Evolutionary conservation across 495 filamentous ascomycete species (phyloP).

Genomic region (Aspergillus bridgeri): DNA sequence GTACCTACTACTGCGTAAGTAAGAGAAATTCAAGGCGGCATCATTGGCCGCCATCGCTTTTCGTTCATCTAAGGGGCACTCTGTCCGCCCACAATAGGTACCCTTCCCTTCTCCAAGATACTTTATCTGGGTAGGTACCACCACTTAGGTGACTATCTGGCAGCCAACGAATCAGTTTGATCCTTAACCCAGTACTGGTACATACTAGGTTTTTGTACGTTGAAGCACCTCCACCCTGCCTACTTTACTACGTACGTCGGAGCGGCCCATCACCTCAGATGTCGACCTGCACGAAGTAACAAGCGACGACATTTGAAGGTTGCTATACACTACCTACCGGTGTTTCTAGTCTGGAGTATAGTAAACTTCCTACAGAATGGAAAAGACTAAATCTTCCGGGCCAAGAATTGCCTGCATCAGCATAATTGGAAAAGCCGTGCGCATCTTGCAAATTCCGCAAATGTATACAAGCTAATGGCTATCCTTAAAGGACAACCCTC

Average conservation of each 20-base stretch:
- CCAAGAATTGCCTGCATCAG: slow-evolving; percentile 80
- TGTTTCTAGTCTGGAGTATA: slow-evolving; percentile 3
- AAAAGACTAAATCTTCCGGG: slow-evolving; percentile 23
- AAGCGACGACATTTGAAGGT: not conserved
- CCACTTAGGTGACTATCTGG: too few species aligned
- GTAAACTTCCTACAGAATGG: not conserved
- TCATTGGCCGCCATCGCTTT: slow-evolving; percentile 13
- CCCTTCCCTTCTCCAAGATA: too few species aligned
- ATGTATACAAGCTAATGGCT: slow-evolving; percentile 9
- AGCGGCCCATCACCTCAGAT: too few species aligned
- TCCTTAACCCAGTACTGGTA: too few species aligned
- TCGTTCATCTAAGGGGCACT: not conserved
- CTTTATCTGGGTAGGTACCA: slow-evolving; percentile 6
- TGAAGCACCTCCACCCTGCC: too few species aligned
- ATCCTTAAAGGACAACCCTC: slow-evolving; percentile 77
- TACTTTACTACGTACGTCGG: too few species aligned
- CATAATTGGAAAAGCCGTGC: slow-evolving; percentile 86
- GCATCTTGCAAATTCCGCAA: slow-evolving; percentile 9
- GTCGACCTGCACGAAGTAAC: too few species aligned
- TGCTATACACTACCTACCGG: too few species aligned
- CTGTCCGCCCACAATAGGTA: not conserved
- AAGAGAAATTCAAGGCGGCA: slow-evolving; percentile 7
- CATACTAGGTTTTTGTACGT: too few species aligned
- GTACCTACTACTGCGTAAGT: not conserved
- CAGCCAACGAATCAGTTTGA: too few species aligned